Base-by-base conservation (phyloP, 2,329 filamentous ascomycete genomes). In the Mariannaea elegans region DNA sequence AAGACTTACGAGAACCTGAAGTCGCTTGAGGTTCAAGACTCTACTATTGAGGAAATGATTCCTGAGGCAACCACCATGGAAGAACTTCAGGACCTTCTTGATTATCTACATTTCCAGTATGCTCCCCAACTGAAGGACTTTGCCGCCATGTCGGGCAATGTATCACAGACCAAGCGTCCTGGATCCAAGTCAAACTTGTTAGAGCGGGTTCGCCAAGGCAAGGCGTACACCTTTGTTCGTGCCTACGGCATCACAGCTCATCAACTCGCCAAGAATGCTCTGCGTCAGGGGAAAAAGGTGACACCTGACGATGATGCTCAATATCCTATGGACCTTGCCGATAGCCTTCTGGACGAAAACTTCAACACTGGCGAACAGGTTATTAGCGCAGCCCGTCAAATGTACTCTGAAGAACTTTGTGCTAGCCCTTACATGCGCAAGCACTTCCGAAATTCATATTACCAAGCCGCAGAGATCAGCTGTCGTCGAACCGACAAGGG, bases 41-140 rank as follows among this genome's bases (percentile, higher is more conserved):
- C 82, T 1, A 88, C 92, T 56, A 88, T 98, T 38, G 90, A 94
- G 44, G 89, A 94, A 66, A 89, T 97, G 83, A 85, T 95, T n/a
- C 83, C 85, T 1, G 83, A 88, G 58, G 93, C 94, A 3, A 87
- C 87, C 4, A 94, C 91, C 0, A 94, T 97, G 83, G 95, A 99
- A 73, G 95, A 99, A 73, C 84, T 99, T 16, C 95, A 99, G 73
- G 95, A 99, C 75, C 79, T 99, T 19, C 94, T 98, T 73, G 95
- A 99, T 72, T 98, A 98, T 70, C 81, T 98, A 52, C 93, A 98
- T 72, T 99, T 99, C 77, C 91, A 94, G 71, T 98, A 98, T 70
- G 88, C 91, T 4, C 82, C 88, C 3, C 88, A 97, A 73, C 82
- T 98, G 47, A 94, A 92, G 73, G 94, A 98, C 64, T 77, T 96